Evolutionary conservation across 441 rosid species (phyloP).

Genomic region (Populus tomentosa): DNA sequence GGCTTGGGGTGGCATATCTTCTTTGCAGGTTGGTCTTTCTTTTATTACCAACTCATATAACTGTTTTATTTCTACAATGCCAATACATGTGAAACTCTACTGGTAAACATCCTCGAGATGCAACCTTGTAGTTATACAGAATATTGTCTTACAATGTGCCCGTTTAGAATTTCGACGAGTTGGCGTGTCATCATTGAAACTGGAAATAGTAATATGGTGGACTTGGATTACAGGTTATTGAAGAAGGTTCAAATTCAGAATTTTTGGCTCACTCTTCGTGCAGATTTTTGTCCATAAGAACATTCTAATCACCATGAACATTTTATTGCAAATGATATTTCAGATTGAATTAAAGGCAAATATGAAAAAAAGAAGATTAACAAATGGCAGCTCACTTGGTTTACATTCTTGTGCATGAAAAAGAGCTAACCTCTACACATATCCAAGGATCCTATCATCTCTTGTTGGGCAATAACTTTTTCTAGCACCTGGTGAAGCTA

Average conservation of each 20-base stretch:
- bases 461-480: no score
- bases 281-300: neutral
- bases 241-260: neutral
- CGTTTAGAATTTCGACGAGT: no score
- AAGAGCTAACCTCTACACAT: neutral
- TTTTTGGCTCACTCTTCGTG: neutral
- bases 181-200: neutral
- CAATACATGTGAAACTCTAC: neutral
- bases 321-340: neutral
- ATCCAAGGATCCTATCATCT: neutral
- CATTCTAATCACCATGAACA: neutral
- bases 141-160: neutral
- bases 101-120: neutral
- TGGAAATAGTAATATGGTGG: neutral
- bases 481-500: no score
- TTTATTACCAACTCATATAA: neutral
- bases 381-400: neutral
- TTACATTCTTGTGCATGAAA: neutral
- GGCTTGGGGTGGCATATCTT: conserved; percentile 99
- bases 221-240: neutral
- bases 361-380: neutral
- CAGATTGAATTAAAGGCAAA: neutral
- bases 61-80: neutral
- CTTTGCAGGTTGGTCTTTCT: conserved; percentile 63
- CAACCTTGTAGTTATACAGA: neutral